Base-by-base conservation (phyloP, 805 yeast species). In the Lipomyces japonicus region DNA sequence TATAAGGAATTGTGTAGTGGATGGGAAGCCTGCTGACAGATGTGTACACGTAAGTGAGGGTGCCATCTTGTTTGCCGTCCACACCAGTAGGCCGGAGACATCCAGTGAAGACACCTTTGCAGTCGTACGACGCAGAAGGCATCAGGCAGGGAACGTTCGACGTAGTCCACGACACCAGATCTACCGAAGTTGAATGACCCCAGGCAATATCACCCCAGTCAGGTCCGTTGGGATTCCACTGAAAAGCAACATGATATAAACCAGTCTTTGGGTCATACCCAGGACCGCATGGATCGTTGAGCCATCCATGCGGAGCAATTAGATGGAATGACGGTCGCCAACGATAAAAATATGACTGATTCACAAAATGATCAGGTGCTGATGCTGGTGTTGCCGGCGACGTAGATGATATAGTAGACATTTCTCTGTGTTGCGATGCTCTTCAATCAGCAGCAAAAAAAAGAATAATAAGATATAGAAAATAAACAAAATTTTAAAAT, bases 201-300 rank as follows among this genome's bases (percentile, higher is more conserved):
- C 46, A 43, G 28, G 30, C 23, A 18, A 43, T 43, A 24, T 37
- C 19, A 16, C 25, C 45, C 46, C 46, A 43, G 30, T 22, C 16
- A 7, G 44, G 24, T 12, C 26, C 22, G 9, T 43, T 24, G 22
- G 46, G 46, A 18, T 43, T 34, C 46, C 46, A 43, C 28, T 43
- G 46, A 24, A 10, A 43, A 16, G 26, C 19, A 6, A 43, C 32
- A 4, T 31, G 46, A 9, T 43, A 43, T 10, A 43, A 24, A 16
- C 32, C 14, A 14, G 22, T 39, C 12, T 19, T 32, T 23, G 19
- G 18, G 46, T 43, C 46, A 16, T 43, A 43, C 18, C 22, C 18
- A 38, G 46, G 48, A 19, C 31, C 46, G n/a, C 46, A 43, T 7
- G 46, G 46, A 18, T 43, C 46, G 42, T 43, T 43, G 32, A 43